A percentile compares a stretch with the other conserved stretches of the same genome.
phyloP scores from a whole-genome alignment of 495 filamentous ascomycete genomes.

The Evernia prunastri region DNA sequence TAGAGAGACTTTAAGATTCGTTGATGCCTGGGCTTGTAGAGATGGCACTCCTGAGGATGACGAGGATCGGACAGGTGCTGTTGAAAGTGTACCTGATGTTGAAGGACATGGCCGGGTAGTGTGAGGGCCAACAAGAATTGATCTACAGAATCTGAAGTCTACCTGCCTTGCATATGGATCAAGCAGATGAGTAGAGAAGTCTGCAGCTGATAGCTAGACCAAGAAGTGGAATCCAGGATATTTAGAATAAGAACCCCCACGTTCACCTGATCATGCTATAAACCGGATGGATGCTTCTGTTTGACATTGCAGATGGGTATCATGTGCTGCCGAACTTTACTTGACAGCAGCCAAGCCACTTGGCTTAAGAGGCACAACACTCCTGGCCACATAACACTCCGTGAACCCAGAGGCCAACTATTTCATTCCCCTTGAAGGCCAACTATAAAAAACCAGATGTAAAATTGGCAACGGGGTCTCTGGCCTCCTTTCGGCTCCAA shows the following conservation, averaged over 20 bases:
- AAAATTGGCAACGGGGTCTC: not conserved
- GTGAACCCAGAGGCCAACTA: not conserved
- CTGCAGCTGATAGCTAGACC: too few relatives aligned
- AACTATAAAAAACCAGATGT: not conserved
- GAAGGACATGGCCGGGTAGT: not conserved
- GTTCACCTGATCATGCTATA: too few relatives aligned
- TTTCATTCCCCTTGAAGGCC: not conserved
- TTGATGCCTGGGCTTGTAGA: conserved; percentile 67
- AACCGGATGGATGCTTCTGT: too few relatives aligned
- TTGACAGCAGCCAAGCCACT: not conserved
- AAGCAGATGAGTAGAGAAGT: too few relatives aligned
- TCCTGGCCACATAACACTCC: not conserved
- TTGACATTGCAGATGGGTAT: too few relatives aligned
- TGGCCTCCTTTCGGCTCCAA: not conserved
- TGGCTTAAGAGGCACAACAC: not conserved
- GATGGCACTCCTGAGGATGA: conserved; percentile 59
- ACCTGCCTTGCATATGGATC: too few relatives aligned
- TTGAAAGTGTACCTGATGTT: not conserved
- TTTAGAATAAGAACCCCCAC: too few relatives aligned
- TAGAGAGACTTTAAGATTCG: conserved; percentile 53
- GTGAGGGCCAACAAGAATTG: not conserved
- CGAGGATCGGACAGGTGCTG: conserved; percentile 34
- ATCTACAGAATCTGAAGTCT: too few relatives aligned
- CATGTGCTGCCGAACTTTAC: not conserved
- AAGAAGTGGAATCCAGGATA: too few relatives aligned